Evolutionary conservation across 305 asterid genomes (phyloP).

Genomic region (Fraxinus sp.): DNA sequence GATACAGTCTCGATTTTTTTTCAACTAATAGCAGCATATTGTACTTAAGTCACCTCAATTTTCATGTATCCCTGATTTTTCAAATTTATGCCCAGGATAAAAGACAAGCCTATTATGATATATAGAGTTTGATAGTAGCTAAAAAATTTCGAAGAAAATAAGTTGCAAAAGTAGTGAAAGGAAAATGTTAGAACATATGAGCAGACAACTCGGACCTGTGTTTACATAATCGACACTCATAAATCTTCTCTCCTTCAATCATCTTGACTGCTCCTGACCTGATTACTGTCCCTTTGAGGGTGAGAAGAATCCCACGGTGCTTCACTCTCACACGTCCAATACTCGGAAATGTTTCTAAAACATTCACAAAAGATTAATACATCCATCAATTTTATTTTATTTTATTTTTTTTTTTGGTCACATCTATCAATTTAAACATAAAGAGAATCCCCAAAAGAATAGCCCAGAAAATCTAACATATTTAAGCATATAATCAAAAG

Average conservation of each 20-base stretch:
- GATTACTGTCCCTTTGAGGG: constrained; percentile 91
- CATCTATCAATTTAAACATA: constrained; percentile 12
- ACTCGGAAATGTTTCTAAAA: constrained; percentile 86
- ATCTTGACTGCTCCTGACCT: constrained; percentile 94
- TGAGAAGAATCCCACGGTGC: constrained; percentile 89
- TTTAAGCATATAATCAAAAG: constrained; percentile 13
- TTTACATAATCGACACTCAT: constrained; percentile 79
- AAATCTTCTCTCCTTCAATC: constrained; percentile 91
- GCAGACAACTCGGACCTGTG: constrained; percentile 56
- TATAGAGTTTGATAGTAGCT: constrained; percentile 1
- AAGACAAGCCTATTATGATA: neutral
- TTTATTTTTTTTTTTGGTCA: neutral
- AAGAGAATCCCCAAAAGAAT: constrained; percentile 2
- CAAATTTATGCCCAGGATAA: neutral
- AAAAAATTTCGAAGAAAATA: constrained; percentile 12
- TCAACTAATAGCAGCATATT: constrained; percentile 12
- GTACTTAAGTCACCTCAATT: neutral
- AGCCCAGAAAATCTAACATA: constrained; percentile 1
- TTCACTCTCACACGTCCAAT: constrained; percentile 88
- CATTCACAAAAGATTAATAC: constrained; percentile 14
- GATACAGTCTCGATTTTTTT: neutral
- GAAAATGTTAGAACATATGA: constrained; percentile 8
- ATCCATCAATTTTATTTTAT: neutral
- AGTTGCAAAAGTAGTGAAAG: neutral
- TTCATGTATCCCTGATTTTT: constrained; percentile 8